Conservation (phyloP, 2,329 filamentous ascomycete genomes). For the Trichophyton verrucosum region DNA sequence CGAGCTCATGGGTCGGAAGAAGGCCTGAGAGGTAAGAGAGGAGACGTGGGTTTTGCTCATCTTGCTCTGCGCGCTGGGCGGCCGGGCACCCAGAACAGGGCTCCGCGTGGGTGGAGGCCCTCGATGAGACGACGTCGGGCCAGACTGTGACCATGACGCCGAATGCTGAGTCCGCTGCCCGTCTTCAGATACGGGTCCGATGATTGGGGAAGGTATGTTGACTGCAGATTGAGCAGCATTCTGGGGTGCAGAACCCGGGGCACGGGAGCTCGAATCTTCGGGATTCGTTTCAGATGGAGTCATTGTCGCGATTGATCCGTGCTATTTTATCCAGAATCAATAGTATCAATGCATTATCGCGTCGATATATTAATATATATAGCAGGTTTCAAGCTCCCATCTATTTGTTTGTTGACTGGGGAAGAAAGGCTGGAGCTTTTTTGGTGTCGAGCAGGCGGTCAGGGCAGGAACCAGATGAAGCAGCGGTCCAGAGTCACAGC, state of each 20-base stretch:
- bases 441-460: background rate
- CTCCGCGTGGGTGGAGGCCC: slow-evolving; percentile 32
- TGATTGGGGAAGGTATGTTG: slow-evolving; percentile 58
- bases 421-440: background rate
- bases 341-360: background rate
- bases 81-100: slow-evolving; percentile 17
- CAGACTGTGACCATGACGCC: slow-evolving; percentile 37
- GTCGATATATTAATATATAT: background rate
- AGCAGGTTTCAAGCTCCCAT: background rate
- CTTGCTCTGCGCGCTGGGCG: slow-evolving; percentile 49
- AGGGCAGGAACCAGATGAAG: background rate
- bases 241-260: background rate
- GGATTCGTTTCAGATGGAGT: slow-evolving; percentile 3
- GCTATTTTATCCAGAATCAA: background rate
- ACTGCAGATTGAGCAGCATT: slow-evolving; percentile 23
- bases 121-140: slow-evolving; percentile 44
- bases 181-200: slow-evolving; percentile 45
- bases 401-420: background rate
- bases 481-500: no score
- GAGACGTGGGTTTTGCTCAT: slow-evolving; percentile 79
- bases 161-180: slow-evolving; percentile 27
- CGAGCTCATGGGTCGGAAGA: slow-evolving; percentile 94
- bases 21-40: slow-evolving; percentile 74
- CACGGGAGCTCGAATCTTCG: background rate
- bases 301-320: slow-evolving; percentile 7